phyloP scores from a whole-genome alignment of 1,284 basidiomycete species.

The Phlebopus sp. region DNA sequence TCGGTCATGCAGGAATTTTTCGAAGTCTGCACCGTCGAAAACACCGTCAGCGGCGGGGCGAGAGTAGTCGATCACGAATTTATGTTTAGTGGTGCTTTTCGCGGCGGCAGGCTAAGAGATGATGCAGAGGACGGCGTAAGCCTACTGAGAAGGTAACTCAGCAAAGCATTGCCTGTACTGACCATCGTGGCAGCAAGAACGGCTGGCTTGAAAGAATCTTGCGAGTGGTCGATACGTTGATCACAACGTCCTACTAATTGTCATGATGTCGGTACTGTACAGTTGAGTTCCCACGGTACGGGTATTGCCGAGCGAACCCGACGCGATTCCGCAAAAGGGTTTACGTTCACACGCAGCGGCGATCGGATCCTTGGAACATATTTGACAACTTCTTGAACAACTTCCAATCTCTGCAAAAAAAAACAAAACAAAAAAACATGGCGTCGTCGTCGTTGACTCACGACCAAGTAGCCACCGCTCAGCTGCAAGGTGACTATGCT shows the following conservation, averaged over 20 bases:
- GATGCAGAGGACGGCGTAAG: conserved; percentile 47
- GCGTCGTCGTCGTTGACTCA: conserved; percentile 51
- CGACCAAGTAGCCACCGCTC: conserved; percentile 68
- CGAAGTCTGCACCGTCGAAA: conserved; percentile 89
- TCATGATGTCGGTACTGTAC: conserved; percentile 37
- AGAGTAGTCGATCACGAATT: conserved; percentile 94
- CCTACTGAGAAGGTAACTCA: conserved; percentile 92
- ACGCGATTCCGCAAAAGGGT: conserved; percentile 14
- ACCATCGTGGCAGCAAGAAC: conserved; percentile 54
- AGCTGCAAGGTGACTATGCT: conserved; percentile 73
- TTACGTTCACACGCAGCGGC: conserved; percentile 7
- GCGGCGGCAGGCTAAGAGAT: conserved; percentile 58
- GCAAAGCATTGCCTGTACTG: conserved; percentile 76
- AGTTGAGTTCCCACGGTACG: conserved; percentile 30
- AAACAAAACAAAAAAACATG: conserved; percentile 38
- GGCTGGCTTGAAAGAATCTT: conserved; percentile 23
- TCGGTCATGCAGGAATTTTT: conserved; percentile 92
- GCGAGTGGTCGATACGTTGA: conserved; percentile 15
- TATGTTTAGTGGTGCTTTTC: conserved; percentile 78
- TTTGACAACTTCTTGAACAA: too few relatives aligned
- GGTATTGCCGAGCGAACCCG: conserved; percentile 9
- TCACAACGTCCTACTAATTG: conserved; percentile 1
- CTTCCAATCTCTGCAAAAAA: not conserved
- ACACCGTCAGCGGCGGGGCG: conserved; percentile 89
- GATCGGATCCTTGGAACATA: not conserved